Evolutionary conservation across 352 stramenopile species (phyloP).

Genomic region (Peronosclerospora sorghi): DNA sequence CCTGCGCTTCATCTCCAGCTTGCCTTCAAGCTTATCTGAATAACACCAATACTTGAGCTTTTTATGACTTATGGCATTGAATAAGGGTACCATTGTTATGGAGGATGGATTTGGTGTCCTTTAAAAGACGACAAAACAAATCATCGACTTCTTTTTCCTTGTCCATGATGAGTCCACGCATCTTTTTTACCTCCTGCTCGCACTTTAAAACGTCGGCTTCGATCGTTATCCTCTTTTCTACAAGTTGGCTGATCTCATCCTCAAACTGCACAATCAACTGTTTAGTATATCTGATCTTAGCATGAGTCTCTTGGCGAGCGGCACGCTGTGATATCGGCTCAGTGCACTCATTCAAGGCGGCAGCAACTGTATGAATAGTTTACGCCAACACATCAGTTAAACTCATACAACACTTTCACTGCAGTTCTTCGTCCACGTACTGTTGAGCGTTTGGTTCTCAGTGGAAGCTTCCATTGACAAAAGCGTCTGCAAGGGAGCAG

Average conservation of each 20-base stretch:
- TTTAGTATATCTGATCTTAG: constrained; percentile 32
- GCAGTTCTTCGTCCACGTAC: constrained; percentile 4
- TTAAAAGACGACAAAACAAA: constrained; percentile 18
- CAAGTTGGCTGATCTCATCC: constrained; percentile 19
- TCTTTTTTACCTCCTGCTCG: constrained; percentile 16
- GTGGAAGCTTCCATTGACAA: constrained; percentile 6
- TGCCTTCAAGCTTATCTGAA: constrained; percentile 23
- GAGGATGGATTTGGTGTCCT: constrained; percentile 21
- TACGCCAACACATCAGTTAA: not conserved
- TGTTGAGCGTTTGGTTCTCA: constrained; percentile 8
- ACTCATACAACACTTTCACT: not conserved
- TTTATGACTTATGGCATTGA: not conserved
- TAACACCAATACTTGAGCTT: not conserved
- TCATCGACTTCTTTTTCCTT: constrained; percentile 30
- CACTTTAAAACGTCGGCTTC: constrained; percentile 16
- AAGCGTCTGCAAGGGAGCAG: constrained; percentile 12
- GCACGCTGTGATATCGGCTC: constrained; percentile 13
- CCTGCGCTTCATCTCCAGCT: constrained; percentile 35
- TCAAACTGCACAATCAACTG: constrained; percentile 31
- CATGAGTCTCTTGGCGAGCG: constrained; percentile 30
- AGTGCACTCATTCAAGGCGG: constrained; percentile 9
- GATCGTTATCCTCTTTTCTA: constrained; percentile 16
- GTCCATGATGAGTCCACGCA: constrained; percentile 18
- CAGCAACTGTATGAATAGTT: constrained; percentile 6
- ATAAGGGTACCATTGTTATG: constrained; percentile 26